Evolutionary conservation across 148 eudicot species (phyloP).

Genomic region (Fallopia convolvulus): DNA sequence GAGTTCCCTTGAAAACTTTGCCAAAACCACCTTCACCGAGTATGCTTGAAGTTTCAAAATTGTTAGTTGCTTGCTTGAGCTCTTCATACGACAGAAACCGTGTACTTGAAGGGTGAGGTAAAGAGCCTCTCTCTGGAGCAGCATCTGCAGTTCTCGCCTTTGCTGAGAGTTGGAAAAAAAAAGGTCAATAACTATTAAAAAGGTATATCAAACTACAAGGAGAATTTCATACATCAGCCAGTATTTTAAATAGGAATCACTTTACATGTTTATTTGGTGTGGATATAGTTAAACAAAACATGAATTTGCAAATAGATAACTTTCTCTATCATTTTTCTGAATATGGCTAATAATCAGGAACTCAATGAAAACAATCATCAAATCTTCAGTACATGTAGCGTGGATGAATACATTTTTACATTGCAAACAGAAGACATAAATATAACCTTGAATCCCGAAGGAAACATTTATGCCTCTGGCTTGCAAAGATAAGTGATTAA

Average conservation of each 20-base stretch:
- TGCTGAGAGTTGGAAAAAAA: slow-evolving; percentile 19
- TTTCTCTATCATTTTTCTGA: not conserved
- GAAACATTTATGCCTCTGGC: not conserved
- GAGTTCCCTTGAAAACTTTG: slow-evolving; percentile 74
- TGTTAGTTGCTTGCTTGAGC: slow-evolving; percentile 82
- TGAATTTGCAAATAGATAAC: not conserved
- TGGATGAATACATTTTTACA: not conserved
- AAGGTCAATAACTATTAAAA: slow-evolving; percentile 2
- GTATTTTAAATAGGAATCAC: too few relatives aligned
- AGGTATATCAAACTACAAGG: not conserved
- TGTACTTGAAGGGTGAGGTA: slow-evolving; percentile 80
- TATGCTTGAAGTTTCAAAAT: slow-evolving; percentile 65
- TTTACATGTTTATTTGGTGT: not conserved
- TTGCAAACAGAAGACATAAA: not conserved
- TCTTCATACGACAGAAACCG: slow-evolving; percentile 84
- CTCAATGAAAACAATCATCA: not conserved
- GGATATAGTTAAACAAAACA: not conserved
- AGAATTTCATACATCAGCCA: not conserved
- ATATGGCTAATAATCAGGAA: not conserved
- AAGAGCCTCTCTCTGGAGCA: slow-evolving; percentile 58
- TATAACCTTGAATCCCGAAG: not conserved
- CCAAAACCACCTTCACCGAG: slow-evolving; percentile 99
- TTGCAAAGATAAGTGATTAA: not conserved
- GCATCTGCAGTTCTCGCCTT: slow-evolving; percentile 47
- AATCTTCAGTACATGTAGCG: not conserved